phyloP scores from a whole-genome alignment of 306 rosid species.

The Prunus mira region DNA sequence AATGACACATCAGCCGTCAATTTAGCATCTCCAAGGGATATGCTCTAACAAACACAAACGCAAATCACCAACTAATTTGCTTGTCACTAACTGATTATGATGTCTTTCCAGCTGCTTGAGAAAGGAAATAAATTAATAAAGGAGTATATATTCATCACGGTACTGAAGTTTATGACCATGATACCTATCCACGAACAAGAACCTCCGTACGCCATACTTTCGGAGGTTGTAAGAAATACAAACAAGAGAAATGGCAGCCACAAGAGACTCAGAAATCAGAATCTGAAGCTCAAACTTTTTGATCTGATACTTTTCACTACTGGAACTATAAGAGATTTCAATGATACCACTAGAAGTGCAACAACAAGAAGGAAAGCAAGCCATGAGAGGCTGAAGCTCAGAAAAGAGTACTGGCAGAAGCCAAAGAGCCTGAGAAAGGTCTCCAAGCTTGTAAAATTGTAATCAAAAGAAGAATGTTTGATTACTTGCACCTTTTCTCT shows the following conservation, averaged over 20 bases:
- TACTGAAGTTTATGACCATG: constrained; percentile 28
- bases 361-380: constrained; percentile 34
- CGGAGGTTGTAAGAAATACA: constrained; percentile 43
- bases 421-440: constrained; percentile 32
- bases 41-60: too few species aligned
- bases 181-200: constrained; percentile 44
- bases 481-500: too few species aligned
- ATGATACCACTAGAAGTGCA: constrained; percentile 27
- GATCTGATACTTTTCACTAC: constrained; percentile 35
- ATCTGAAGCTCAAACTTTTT: constrained; percentile 35
- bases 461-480: too few species aligned
- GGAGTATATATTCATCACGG: constrained; percentile 30
- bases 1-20: too few species aligned
- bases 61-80: too few species aligned
- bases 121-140: not conserved
- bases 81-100: too few species aligned
- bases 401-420: constrained; percentile 29
- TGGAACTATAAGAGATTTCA: constrained; percentile 17
- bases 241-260: constrained; percentile 41
- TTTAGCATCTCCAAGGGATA: too few species aligned
- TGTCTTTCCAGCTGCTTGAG: too few species aligned
- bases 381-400: constrained; percentile 39
- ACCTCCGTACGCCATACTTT: constrained; percentile 43
- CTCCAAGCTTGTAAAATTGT: too few species aligned
- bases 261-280: constrained; percentile 31